Conservation (phyloP, 2,329 filamentous ascomycete genomes). For the Botrytis fragariae region DNA sequence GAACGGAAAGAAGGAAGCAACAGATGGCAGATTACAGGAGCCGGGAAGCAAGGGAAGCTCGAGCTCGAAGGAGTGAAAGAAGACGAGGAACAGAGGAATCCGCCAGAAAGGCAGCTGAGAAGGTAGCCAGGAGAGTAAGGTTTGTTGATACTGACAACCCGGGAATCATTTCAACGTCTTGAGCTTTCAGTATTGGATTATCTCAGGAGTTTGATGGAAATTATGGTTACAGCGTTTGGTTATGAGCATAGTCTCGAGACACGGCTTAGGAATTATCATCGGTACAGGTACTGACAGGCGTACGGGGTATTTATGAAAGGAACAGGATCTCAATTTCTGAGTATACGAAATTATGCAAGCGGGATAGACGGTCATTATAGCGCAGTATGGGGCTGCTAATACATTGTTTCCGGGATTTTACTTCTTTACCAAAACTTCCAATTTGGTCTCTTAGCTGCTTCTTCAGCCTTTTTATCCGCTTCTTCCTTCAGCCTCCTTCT, state of each 20-base stretch:
- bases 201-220: background rate
- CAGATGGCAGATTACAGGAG: conserved; percentile 62
- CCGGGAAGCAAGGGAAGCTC: conserved; percentile 60
- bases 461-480: conserved; percentile 40
- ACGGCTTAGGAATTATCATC: background rate
- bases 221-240: conserved; percentile 3
- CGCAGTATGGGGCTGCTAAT: conserved; percentile 8
- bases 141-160: conserved; percentile 31
- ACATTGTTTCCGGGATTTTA: conserved; percentile 1
- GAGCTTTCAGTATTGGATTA: conserved; percentile 10
- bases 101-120: conserved; percentile 28
- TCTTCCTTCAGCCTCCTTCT: conserved; percentile 45
- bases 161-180: conserved; percentile 24
- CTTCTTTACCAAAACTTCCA: conserved; percentile 38
- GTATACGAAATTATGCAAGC: background rate
- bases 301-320: conserved; percentile 1
- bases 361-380: background rate
- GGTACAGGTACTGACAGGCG: background rate
- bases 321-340: background rate
- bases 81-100: conserved; percentile 40
- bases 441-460: conserved; percentile 30
- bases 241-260: background rate
- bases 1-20: conserved; percentile 55
- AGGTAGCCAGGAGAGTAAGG: conserved; percentile 31
- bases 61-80: conserved; percentile 53